Evolutionary conservation across 2,329 filamentous ascomycete genomes (phyloP), one percentile per base, ranked within the genome.

Genomic region (Talaromyces sp.): DNA sequence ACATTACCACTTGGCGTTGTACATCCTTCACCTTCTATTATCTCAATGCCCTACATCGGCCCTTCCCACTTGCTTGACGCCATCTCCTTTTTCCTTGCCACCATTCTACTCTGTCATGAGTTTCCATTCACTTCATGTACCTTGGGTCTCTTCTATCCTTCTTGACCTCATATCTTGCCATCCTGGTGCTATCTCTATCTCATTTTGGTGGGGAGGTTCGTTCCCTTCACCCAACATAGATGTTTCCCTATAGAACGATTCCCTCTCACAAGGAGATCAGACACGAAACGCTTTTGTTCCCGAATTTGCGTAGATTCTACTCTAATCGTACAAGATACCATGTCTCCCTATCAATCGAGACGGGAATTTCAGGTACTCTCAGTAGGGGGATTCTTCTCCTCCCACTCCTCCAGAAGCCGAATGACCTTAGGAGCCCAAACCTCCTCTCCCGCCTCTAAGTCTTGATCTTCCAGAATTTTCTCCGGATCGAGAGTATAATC

Each of bases 341-440:
- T 2, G 4, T 4, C 28, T 35, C 12, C 14, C 31, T n/a, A n/a
- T n/a, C 18, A 21, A 21, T 37, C 18, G 6, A 33, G 39, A 12
- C 9, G 28, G 6, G 9, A 2, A 21, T 21, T 8, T 23, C 55
- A 46, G 23, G 37, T 28, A 58, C 16, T 58, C 14, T 42, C 37
- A 31, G 28, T 42, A 35, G 16, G 18, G 9, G 14, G 44, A 54
- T 65, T 77, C 65, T 77, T 76, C 63, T 76, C 70, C 70, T 81
- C 79, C 77, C 82, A 85, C 25, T 76, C 73, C 44, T 82, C 76
- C 11, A 92, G 75, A 72, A 87, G 82, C 16, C 74, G 73, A 68
- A 83, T 74, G 0, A 98, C 82, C 73, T 92, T 84, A 0, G 91
- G 90, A 0, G 85, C 91, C 93, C 93, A 98, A 8, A 90, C 85